phyloP scores from a whole-genome alignment of 1,284 basidiomycete genomes.

The Amylostereum chailletii region DNA sequence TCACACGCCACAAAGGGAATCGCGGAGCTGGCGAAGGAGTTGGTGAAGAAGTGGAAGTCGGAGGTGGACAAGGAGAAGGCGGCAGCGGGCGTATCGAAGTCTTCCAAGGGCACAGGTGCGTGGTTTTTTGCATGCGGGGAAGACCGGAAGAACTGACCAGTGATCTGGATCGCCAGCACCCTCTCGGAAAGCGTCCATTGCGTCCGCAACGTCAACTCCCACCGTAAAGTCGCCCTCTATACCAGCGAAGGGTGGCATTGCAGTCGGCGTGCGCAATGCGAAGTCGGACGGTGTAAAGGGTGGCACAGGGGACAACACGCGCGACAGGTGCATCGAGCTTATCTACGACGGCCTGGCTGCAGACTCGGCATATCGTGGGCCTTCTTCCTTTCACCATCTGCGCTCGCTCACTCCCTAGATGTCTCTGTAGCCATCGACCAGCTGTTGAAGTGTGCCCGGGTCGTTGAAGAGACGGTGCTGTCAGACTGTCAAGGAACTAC shows the following conservation, averaged over 20 bases:
- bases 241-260: constrained; percentile 15
- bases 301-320: constrained; percentile 59
- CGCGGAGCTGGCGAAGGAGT: constrained; percentile 81
- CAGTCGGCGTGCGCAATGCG: constrained; percentile 38
- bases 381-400: constrained; percentile 2
- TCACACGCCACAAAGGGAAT: constrained; percentile 67
- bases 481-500: constrained; percentile 35
- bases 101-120: constrained; percentile 13
- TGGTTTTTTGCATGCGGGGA: no score
- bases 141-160: no score
- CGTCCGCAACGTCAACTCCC: constrained; percentile 27
- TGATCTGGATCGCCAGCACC: constrained; percentile 7
- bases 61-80: constrained; percentile 76
- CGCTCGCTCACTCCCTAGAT: constrained; percentile 2
- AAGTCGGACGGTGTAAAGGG: constrained; percentile 64
- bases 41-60: constrained; percentile 89
- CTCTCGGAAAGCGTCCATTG: constrained; percentile 19
- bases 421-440: constrained; percentile 46
- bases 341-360: constrained; percentile 85
- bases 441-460: constrained; percentile 48
- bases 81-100: constrained; percentile 19
- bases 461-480: constrained; percentile 52
- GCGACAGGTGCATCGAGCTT: constrained; percentile 87
- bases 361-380: constrained; percentile 82
- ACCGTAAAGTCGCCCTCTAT: constrained; percentile 36